Base-by-base conservation (phyloP, 176 grass and related monocot species). In the Eragrostis nindensis region DNA sequence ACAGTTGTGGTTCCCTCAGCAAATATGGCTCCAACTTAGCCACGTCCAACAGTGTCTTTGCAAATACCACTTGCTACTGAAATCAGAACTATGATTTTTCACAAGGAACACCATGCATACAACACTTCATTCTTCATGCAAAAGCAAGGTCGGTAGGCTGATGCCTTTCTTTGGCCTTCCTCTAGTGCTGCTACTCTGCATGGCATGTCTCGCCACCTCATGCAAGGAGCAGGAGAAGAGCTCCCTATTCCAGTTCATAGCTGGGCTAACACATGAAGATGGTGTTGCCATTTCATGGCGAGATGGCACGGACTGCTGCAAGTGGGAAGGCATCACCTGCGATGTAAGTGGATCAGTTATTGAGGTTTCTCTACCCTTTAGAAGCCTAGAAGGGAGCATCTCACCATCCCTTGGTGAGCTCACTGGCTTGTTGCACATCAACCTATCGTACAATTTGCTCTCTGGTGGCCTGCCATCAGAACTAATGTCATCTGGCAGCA, bases 241-340 rank as follows among this genome's bases (percentile, higher is more conserved):
- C 12, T 80, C 65, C 21, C 74, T 84, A 13, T 73, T 90, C 54
- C 80, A 65, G 47, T 63, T 90, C 74, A 38, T 79, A 5, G 15
- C 29, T 6, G 66, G 17, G 19, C 67, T 90, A 0, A 79, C 79
- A 0, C 30, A 0, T 0, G 44, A 47, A 0, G 15, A 8, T 4
- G 62, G 71, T 18, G 11, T 75, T 0, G 16, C 70, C 0, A 2
- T 0, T 5, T 79, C 74, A 0, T 88, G 80, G 85, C 19, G 0
- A 21, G 29, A 62, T 9, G 41, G 24, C 45, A 66, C 66, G 2
- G 17, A 79, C 27, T 88, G 86, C 44, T 88, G 86, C 75, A 19
- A 5, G 7, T 84, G 86, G 86, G 69, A 88, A 65, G 86, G 86
- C 9, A 68, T 80, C 45, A 41, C 2, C 11, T 88, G 86, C 19